Evolutionary conservation across 306 rosid genomes (phyloP).

Genomic region (Delonix regia): DNA sequence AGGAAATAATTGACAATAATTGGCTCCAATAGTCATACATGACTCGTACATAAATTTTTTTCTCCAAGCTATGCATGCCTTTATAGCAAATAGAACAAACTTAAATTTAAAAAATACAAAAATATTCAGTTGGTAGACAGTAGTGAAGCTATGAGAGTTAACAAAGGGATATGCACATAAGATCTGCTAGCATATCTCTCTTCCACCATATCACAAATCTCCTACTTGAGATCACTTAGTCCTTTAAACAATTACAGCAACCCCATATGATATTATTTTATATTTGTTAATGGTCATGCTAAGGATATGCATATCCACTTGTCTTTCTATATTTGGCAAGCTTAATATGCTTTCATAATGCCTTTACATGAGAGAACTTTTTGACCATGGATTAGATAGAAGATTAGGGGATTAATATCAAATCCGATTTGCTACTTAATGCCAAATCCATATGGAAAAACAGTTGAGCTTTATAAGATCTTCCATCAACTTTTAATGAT

Average conservation of each 20-base stretch:
- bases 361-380: conserved; percentile 32
- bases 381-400: conserved; percentile 40
- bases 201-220: conserved; percentile 51
- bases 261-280: conserved; percentile 6
- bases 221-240: conserved; percentile 30
- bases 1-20: conserved; percentile 54
- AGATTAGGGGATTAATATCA: conserved; percentile 34
- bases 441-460: conserved; percentile 48
- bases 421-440: conserved; percentile 49
- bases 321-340: conserved; percentile 44
- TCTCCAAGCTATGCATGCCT: conserved; percentile 17
- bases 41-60: neutral
- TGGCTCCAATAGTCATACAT: conserved; percentile 30
- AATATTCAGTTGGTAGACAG: conserved; percentile 47
- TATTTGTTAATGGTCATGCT: conserved; percentile 35
- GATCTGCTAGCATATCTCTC: conserved; percentile 54
- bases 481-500: conserved; percentile 49
- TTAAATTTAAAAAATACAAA: conserved; percentile 31
- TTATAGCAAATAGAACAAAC: conserved; percentile 39
- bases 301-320: conserved; percentile 41
- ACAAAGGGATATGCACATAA: conserved; percentile 53
- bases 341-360: conserved; percentile 12
- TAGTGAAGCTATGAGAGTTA: conserved; percentile 43
- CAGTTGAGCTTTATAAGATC: conserved; percentile 29
- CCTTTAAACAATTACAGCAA: conserved; percentile 37